phyloP scores from a whole-genome alignment of 768 basidiomycete genomes.

The Boletus subparvulus region DNA sequence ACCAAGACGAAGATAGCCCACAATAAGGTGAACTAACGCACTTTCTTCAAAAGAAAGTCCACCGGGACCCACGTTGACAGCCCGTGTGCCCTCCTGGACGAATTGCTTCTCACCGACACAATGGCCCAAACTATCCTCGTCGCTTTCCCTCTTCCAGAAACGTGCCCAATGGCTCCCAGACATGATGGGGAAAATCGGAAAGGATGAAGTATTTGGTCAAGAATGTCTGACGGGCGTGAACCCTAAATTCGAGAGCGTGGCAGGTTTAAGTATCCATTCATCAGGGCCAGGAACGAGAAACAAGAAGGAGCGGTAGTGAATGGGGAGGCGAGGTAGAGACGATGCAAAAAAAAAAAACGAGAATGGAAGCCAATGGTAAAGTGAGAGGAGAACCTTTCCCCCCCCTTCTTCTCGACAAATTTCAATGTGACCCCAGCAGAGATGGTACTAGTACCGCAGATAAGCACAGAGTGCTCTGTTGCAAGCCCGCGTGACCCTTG shows the following conservation, averaged over 20 bases:
- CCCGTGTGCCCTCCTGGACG: not conserved
- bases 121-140: not conserved
- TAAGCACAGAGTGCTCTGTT: not conserved
- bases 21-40: conserved; percentile 2
- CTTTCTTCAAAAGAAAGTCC: conserved; percentile 52
- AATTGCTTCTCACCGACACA: not conserved
- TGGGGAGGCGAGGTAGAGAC: too few relatives aligned
- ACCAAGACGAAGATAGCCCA: not conserved
- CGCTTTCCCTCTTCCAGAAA: not conserved
- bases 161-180: not conserved
- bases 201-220: not conserved
- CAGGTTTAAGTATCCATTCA: not conserved
- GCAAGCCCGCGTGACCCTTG: not conserved
- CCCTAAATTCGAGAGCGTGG: not conserved
- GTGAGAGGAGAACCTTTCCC: too few relatives aligned
- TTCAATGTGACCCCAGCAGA: too few relatives aligned
- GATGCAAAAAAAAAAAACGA: too few relatives aligned
- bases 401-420: too few relatives aligned
- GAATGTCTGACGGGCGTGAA: not conserved
- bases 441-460: not conserved
- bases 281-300: too few relatives aligned
- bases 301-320: too few relatives aligned
- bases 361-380: too few relatives aligned
- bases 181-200: conserved; percentile 3
- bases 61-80: conserved; percentile 36